Base-by-base conservation (phyloP, 768 basidiomycete species). In the Baorangia bicolor region DNA sequence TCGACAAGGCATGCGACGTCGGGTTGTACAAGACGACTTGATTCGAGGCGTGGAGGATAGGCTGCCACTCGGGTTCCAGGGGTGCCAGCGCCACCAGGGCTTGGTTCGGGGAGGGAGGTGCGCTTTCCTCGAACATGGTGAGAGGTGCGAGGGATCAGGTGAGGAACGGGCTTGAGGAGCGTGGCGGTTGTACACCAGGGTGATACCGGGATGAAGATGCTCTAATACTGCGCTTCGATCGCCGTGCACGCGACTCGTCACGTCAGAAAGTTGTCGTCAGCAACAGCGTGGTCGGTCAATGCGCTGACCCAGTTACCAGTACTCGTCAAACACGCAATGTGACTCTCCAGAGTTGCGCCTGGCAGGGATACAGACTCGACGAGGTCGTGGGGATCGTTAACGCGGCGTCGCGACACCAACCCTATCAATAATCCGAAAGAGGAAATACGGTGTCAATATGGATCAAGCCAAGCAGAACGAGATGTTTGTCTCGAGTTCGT, bases 11-110 rank as follows among this genome's bases (percentile, higher is more conserved):
- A 66, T 94, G 92, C 1, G 88, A 92, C 2, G 81, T 86, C 0
- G 92, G 86, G 66, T 94, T 91, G 74, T 93, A 94, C 9, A 94
- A 78, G 16, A 94, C 92, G 34, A 94, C 86, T 64, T 93, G 90
- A 70, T 91, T 89, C 1, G 88, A 86, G n/a, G 81, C 80, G 43
- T 91, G 90, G 18, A 92, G 77, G 57, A 94, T 91, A 2, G 90
- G 86, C 51, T 81, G 87, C 91, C 91, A 93, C 53, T 84, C 74
- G 2, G 64, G 65, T 5, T 65, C 67, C 1, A 50, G 21, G 16
- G 63, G 64, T 25, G 60, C 57, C 6, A 73, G 48, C 1, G 71
- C 58, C 18, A 71, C 60, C 27, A 73, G 56, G n/a, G 72, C 72
- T 31, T 63, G 62, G 51, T 60, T 63, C 25, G 71, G 70, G 11